These are phyloP conservation scores for Ailanthus altissimus DNA, from an alignment of 345 rosid genomes.

Conservation along the genomic window DNA sequence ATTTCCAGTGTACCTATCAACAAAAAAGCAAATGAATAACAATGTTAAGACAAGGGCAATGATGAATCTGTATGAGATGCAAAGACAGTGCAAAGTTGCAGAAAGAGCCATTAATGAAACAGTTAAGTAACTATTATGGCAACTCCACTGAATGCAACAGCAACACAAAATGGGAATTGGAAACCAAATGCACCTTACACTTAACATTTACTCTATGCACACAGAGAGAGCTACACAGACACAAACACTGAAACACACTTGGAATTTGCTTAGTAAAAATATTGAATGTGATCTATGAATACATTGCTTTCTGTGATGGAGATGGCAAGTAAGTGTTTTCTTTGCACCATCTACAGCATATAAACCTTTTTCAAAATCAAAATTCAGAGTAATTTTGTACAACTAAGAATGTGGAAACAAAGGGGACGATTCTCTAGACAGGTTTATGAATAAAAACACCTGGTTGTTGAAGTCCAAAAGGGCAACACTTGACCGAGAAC, in stretches of 20 bases:
- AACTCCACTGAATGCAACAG: neutral
- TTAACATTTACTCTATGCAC: neutral
- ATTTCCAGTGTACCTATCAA: slow-evolving; percentile 95
- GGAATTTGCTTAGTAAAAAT: neutral
- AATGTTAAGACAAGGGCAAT: neutral
- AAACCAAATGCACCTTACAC: neutral
- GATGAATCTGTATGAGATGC: slow-evolving; percentile 4
- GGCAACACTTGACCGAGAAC: neutral
- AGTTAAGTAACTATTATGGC: neutral
- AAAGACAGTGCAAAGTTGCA: slow-evolving; percentile 1
- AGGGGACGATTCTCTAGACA: neutral
- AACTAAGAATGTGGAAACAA: neutral
- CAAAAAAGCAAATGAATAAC: slow-evolving; percentile 27
- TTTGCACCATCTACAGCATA: neutral
- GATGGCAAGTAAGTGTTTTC: neutral
- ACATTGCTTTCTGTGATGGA: neutral
- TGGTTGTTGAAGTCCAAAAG: neutral
- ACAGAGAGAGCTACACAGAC: neutral
- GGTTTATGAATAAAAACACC: neutral
- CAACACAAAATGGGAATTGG: neutral
- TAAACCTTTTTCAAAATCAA: neutral
- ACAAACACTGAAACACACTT: neutral
- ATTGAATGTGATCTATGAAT: neutral
- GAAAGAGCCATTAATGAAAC: neutral
- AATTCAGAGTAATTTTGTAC: neutral